phyloP scores from a whole-genome alignment of 2,329 filamentous ascomycete genomes.

The Helicocarpus griseus region DNA sequence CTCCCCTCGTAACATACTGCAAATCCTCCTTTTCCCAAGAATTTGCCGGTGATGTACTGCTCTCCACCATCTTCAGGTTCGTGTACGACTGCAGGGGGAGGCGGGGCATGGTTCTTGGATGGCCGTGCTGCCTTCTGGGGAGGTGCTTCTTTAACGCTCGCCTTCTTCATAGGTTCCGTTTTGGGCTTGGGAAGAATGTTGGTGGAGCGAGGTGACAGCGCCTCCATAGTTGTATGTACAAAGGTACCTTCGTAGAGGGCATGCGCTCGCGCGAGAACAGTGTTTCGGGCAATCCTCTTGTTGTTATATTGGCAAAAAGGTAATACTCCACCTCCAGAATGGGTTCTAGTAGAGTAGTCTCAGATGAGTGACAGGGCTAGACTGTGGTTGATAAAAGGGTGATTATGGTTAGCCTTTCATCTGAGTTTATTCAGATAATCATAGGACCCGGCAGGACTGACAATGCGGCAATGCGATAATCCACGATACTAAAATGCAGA shows the following conservation, averaged over 20 bases:
- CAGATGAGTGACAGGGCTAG: neutral
- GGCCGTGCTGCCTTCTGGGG: conserved; percentile 24
- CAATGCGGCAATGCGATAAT: neutral
- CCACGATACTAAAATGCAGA: neutral
- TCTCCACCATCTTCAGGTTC: conserved; percentile 38
- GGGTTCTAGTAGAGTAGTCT: neutral
- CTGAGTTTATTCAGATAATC: neutral
- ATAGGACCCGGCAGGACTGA: neutral
- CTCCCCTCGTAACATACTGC: conserved; percentile 42
- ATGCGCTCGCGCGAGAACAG: neutral
- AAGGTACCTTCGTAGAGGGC: neutral
- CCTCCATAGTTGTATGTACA: conserved; percentile 20
- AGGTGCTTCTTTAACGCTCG: conserved; percentile 16
- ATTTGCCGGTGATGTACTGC: conserved; percentile 36
- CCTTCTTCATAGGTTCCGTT: conserved; percentile 27
- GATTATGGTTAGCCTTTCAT: neutral
- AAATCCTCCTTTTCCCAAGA: conserved; percentile 42
- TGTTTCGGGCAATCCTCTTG: neutral
- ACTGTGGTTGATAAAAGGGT: neutral
- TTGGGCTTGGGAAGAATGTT: conserved; percentile 38
- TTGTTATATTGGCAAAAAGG: neutral
- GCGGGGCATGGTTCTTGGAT: conserved; percentile 36
- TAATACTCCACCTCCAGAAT: neutral
- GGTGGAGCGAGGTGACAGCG: conserved; percentile 39
- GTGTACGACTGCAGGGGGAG: conserved; percentile 34